Conservation (phyloP, 495 filamentous ascomycete species). For the Penicillium longicatenatum region DNA sequence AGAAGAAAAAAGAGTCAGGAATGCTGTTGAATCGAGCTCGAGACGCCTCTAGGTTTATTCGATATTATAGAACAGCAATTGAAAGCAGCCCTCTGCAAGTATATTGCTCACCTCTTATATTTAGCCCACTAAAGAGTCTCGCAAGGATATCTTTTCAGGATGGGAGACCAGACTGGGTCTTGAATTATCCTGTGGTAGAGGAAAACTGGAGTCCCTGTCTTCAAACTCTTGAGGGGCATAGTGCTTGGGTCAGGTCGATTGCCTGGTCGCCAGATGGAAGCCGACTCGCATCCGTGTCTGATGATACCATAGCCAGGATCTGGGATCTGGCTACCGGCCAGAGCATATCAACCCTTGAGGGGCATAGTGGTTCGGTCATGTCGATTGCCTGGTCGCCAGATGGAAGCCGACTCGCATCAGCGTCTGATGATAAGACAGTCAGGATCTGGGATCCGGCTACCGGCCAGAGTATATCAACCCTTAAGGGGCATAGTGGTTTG, state of each 20-base stretch:
- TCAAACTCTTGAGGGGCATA: conserved; percentile 11
- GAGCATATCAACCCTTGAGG: conserved; percentile 13
- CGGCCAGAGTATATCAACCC: neutral
- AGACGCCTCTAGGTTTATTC: conserved; percentile 33
- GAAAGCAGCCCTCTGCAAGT: conserved; percentile 32
- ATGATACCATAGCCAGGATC: conserved; percentile 4
- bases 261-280: conserved; percentile 4
- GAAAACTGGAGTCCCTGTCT: conserved; percentile 20
- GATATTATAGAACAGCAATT: conserved; percentile 22
- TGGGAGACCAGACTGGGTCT: conserved; percentile 20
- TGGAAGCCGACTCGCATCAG: conserved; percentile 10
- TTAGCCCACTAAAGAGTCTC: conserved; percentile 29
- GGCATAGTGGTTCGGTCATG: conserved; percentile 7
- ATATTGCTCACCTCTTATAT: conserved; percentile 35
- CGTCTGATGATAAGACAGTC: conserved; percentile 6
- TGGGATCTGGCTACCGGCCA: conserved; percentile 10
- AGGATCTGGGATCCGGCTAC: conserved; percentile 3
- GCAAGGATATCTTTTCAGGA: conserved; percentile 20
- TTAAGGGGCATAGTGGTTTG: conserved; percentile 3
- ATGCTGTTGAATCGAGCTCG: conserved; percentile 23
- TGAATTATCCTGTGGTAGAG: conserved; percentile 13
- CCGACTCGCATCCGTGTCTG: conserved; percentile 5
- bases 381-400: conserved; percentile 12
- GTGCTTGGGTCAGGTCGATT: neutral
- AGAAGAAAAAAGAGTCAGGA: conserved; percentile 6